Conservation (phyloP, 805 yeast species). For the Dipodascus geniculatus region DNA sequence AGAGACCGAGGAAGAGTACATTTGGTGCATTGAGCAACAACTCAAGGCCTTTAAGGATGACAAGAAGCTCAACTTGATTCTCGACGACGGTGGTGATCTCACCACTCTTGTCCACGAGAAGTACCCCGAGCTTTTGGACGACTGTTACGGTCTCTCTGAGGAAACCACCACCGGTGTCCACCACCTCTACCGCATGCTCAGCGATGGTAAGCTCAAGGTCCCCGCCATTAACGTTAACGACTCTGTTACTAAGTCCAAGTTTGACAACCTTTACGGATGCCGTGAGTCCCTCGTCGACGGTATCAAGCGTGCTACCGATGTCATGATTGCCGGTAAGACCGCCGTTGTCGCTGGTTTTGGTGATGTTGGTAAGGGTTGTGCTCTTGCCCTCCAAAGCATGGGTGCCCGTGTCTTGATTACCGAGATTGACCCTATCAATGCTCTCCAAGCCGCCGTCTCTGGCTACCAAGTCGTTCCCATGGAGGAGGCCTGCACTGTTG, state of each 20-base stretch:
- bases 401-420: slow-evolving; percentile 98
- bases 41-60: slow-evolving; percentile 94
- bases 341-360: slow-evolving; percentile 99
- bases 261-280: slow-evolving; percentile 99
- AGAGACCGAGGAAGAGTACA: slow-evolving; percentile 98
- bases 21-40: slow-evolving; percentile 99
- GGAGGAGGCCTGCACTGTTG: slow-evolving; percentile 84
- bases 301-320: slow-evolving; percentile 99
- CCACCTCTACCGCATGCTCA: slow-evolving; percentile 93
- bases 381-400: slow-evolving; percentile 96
- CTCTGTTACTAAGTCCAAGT: slow-evolving; percentile 97
- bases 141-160: slow-evolving; percentile 92
- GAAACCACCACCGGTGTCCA: slow-evolving; percentile 99
- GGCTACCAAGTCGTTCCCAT: slow-evolving; percentile 96
- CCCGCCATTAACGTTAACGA: slow-evolving; percentile 99
- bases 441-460: slow-evolving; percentile 97
- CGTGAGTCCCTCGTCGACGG: slow-evolving; percentile 98
- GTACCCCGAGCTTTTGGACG: slow-evolving; percentile 94
- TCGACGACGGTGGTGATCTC: slow-evolving; percentile 99
- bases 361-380: slow-evolving; percentile 99
- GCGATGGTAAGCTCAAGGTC: slow-evolving; percentile 79
- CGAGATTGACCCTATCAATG: slow-evolving; percentile 97
- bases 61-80: slow-evolving; percentile 88
- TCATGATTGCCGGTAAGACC: slow-evolving; percentile 98
- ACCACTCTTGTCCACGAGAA: slow-evolving; percentile 94